Evolutionary conservation across 768 basidiomycete species (phyloP).

Genomic region (Hysterangium stoloniferum): DNA sequence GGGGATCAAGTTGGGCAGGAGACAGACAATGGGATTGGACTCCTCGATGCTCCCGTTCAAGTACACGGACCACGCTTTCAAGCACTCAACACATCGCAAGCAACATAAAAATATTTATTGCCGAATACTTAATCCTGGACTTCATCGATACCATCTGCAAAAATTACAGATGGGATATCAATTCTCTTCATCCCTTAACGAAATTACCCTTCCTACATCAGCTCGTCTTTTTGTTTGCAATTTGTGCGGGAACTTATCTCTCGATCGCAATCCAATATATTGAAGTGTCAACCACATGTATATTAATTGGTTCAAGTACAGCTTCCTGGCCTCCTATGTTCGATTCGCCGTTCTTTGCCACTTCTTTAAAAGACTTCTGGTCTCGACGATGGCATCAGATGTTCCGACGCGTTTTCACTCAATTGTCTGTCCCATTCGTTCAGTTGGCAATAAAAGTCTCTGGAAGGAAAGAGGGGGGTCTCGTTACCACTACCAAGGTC

Average conservation of each 20-base stretch:
- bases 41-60: background rate
- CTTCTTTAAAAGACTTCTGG: conserved; percentile 9
- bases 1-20: conserved; percentile 6
- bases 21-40: conserved; percentile 7
- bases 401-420: conserved; percentile 5
- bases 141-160: background rate
- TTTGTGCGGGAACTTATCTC: conserved; percentile 1
- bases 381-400: conserved; percentile 5
- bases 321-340: conserved; percentile 6
- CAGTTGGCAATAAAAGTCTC: background rate
- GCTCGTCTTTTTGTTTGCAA: background rate
- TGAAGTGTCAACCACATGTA: background rate
- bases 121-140: background rate
- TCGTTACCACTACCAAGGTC: background rate
- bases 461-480: background rate
- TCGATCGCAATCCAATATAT: background rate
- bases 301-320: conserved; percentile 2
- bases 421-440: conserved; percentile 3
- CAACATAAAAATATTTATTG: background rate
- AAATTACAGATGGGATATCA: background rate
- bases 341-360: conserved; percentile 1
- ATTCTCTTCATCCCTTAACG: background rate
- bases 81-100: background rate
- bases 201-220: background rate
- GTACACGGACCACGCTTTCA: background rate